A percentile compares a stretch with the other conserved stretches of the same genome.
These are phyloP conservation scores for Aspergillus sp. DNA, from an alignment of 2,329 filamentous ascomycete genomes.

Conservation along the genomic window DNA sequence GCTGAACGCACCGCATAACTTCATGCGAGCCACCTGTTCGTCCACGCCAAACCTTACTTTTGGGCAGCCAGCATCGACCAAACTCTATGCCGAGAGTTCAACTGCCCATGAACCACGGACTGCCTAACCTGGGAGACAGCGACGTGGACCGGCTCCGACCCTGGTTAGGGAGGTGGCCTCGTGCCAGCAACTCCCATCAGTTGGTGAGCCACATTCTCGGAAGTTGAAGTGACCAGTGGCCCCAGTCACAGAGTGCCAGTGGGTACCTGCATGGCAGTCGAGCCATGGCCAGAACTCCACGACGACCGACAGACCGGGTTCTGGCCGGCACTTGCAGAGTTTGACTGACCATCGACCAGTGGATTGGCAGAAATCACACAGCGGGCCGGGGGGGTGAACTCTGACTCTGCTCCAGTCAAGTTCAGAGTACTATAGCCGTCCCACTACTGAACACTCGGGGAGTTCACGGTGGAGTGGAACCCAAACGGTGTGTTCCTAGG, in stretches of 20 bases:
- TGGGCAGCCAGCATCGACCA: background rate
- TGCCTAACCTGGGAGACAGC: background rate
- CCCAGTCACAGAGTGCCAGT: background rate
- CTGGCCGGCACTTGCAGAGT: background rate
- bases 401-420: background rate
- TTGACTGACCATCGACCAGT: background rate
- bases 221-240: background rate
- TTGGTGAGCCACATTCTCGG: background rate
- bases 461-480: background rate
- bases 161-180: background rate
- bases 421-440: background rate
- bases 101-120: background rate
- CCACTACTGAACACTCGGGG: background rate
- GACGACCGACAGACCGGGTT: background rate
- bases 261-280: no score
- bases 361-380: background rate
- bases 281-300: background rate
- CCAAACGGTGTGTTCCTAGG: background rate
- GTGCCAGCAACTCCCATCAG: background rate
- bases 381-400: background rate
- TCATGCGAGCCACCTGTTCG: background rate
- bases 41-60: no score
- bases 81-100: background rate
- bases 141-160: background rate
- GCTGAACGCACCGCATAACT: background rate